These are phyloP conservation scores for Capronia epimyces DNA, from an alignment of 2,329 filamentous ascomycete species.

Conservation along the genomic window DNA sequence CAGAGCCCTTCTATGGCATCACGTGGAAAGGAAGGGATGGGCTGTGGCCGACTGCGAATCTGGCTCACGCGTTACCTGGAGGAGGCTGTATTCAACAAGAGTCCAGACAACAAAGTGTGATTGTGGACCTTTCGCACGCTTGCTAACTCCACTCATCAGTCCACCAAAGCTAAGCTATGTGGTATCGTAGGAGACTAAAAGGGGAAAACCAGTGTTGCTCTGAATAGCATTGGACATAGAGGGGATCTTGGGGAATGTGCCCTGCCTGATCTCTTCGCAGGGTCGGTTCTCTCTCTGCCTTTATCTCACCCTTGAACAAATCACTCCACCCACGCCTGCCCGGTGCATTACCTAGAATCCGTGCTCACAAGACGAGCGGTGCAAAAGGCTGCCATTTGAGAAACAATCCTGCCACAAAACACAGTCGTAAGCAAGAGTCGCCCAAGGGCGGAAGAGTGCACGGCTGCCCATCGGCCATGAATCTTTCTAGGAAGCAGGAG, in stretches of 20 bases:
- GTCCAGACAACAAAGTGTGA: constrained; percentile 20
- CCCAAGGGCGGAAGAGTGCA: constrained; percentile 15
- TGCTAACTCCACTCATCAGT: constrained; percentile 26
- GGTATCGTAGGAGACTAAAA: constrained; percentile 27
- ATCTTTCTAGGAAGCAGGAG: constrained; percentile 25
- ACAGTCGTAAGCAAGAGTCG: constrained; percentile 17
- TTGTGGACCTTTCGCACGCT: constrained; percentile 25
- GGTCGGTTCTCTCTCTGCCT: constrained; percentile 11
- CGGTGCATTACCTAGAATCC: constrained; percentile 17
- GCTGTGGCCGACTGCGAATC: too few species aligned
- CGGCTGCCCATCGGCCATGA: constrained; percentile 12
- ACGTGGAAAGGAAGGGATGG: constrained; percentile 1
- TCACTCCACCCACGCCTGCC: constrained; percentile 19
- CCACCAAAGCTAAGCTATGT: constrained; percentile 27
- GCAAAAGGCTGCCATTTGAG: constrained; percentile 17
- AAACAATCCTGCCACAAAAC: constrained; percentile 15
- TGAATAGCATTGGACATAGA: constrained; percentile 22
- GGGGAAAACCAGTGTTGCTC: constrained; percentile 20
- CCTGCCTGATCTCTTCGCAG: neutral
- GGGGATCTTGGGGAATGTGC: constrained; percentile 9
- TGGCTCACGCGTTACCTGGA: too few species aligned
- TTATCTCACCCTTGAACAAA: constrained; percentile 18
- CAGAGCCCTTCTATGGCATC: too few species aligned
- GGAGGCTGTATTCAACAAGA: neutral
- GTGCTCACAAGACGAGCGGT: constrained; percentile 14